Evolutionary conservation across 1,284 basidiomycete species (phyloP), one percentile per base, ranked within the genome.

Genomic region (Chalciporus sp.): DNA sequence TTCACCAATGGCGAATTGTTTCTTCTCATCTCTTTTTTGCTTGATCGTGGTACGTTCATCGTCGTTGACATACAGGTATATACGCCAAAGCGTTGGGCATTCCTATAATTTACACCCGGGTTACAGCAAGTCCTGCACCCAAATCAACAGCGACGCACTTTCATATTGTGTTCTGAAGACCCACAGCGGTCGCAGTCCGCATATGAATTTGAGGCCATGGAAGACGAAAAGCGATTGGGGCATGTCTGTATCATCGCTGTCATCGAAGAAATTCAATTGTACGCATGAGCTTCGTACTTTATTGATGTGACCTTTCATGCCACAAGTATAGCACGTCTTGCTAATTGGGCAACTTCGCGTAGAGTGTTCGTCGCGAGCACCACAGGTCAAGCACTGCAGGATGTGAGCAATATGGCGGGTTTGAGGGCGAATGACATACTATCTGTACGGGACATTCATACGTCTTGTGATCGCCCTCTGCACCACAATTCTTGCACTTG

Each of bases 31-130:
- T 33, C 88, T 80, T 26, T 55, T 61, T n/a, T 71, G 67, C 2
- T 88, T 66, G n/a, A 78, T 80, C 3, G 67, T 60, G 7, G 72
- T 67, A 27, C 85, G 82, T 31, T 83, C 85, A 2, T 78, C 76
- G 7, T 81, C 77, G 2, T 78, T 76, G 43, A 87, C 75, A 64
- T 95, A 96, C 27, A 85, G 79, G 65, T 97, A 97, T 55, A 94
- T 76, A 41, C 94, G 79, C 94, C 94, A 97, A 43, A 92, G 73
- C 0, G 88, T 89, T 1, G 92, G 92, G 60, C 94, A 97, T 76
- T 90, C 89, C 87, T 95, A 55, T 52, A 37, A 44, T 33, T 26
- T 20, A 33, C n/a, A 37, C 28, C 37, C 17, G 10, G n/a, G 42
- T 55, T 44, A 47, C 37, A 26, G 40, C 16, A 11, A 1, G 20